A percentile compares a stretch with the other conserved stretches of the same genome.
Evolutionary conservation across 2,329 filamentous ascomycete species (phyloP).

Genomic region (Fusarium clavum): DNA sequence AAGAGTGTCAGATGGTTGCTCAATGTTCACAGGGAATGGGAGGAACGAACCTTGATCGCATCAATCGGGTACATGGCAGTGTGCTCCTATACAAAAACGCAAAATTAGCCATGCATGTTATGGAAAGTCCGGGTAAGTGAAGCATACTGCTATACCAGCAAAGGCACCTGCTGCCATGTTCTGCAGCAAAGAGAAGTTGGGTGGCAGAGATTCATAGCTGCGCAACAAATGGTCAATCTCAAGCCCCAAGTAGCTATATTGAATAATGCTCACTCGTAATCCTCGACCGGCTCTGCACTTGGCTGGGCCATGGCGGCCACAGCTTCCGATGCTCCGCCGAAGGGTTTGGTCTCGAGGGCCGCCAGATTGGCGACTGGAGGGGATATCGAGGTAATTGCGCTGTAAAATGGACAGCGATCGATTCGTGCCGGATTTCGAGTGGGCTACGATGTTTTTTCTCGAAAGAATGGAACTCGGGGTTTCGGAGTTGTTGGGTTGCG

Average conservation of each 20-base stretch:
- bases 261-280: slow-evolving; percentile 69
- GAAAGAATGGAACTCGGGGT: neutral
- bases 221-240: slow-evolving; percentile 16
- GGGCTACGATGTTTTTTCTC: slow-evolving; percentile 7
- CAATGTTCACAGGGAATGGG: neutral
- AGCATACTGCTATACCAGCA: slow-evolving; percentile 89
- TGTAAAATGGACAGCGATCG: slow-evolving; percentile 9
- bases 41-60: slow-evolving; percentile 83
- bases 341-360: slow-evolving; percentile 69
- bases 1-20: slow-evolving; percentile 32
- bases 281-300: slow-evolving; percentile 71
- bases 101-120: slow-evolving; percentile 33
- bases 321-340: slow-evolving; percentile 73
- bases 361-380: slow-evolving; percentile 66
- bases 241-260: neutral
- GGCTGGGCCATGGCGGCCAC: slow-evolving; percentile 78
- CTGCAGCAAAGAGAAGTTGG: slow-evolving; percentile 91
- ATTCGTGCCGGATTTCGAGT: slow-evolving; percentile 18
- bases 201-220: slow-evolving; percentile 91
- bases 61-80: slow-evolving; percentile 99
- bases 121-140: neutral
- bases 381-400: slow-evolving; percentile 36
- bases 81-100: slow-evolving; percentile 75
- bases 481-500: slow-evolving; percentile 12
- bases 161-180: slow-evolving; percentile 98